These are phyloP conservation scores for Bremia lactucae DNA, from an alignment of 352 stramenopile genomes.

Conservation along the genomic window DNA sequence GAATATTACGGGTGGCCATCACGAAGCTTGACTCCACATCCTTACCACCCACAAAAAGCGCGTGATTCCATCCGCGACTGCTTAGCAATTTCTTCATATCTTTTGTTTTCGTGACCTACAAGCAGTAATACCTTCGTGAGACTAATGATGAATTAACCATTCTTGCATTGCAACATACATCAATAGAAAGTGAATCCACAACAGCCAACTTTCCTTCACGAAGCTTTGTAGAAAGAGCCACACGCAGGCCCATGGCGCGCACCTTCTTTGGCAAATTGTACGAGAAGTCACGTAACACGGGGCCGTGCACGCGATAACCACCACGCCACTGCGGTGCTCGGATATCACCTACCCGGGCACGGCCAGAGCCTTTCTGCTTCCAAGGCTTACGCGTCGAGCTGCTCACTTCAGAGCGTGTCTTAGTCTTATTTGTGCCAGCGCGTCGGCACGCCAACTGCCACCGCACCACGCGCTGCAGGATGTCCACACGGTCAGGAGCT, in stretches of 20 bases:
- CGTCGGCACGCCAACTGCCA: constrained; percentile 80
- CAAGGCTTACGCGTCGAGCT: constrained; percentile 81
- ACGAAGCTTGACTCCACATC: constrained; percentile 67
- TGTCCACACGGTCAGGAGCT: constrained; percentile 68
- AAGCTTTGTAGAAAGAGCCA: constrained; percentile 80
- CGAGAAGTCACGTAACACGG: constrained; percentile 79
- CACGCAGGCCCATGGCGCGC: constrained; percentile 75
- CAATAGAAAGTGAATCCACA: constrained; percentile 62
- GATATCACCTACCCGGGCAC: constrained; percentile 82
- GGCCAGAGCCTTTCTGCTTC: constrained; percentile 83
- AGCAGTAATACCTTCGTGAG: background rate
- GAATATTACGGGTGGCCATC: constrained; percentile 78
- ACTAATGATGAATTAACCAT: background rate
- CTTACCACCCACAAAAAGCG: constrained; percentile 72
- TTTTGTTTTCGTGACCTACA: constrained; percentile 76
- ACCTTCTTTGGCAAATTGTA: constrained; percentile 85
- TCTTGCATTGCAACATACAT: constrained; percentile 34
- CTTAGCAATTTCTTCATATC: constrained; percentile 75
- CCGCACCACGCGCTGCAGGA: constrained; percentile 81
- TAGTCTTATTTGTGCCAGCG: constrained; percentile 83
- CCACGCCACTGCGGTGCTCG: constrained; percentile 77
- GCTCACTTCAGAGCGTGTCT: constrained; percentile 80
- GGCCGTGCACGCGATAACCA: constrained; percentile 76
- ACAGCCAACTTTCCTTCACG: constrained; percentile 79
- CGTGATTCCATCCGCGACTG: constrained; percentile 74